Evolutionary conservation across 2,329 filamentous ascomycete genomes (phyloP).

Genomic region (Didymella segeticola): DNA sequence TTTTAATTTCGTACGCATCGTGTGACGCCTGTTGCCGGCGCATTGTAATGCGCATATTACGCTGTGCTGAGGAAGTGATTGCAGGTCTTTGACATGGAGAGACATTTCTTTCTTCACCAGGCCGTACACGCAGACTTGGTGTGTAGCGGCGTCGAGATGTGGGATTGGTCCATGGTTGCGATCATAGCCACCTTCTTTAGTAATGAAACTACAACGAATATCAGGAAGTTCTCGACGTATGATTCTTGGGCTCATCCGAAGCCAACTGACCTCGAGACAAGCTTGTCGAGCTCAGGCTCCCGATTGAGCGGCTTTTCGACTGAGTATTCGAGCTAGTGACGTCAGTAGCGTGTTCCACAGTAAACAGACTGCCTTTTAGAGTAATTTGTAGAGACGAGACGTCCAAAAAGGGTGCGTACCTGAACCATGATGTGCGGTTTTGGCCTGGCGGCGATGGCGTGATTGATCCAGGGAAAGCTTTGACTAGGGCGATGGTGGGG

Average conservation of each 20-base stretch:
- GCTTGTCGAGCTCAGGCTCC: conserved; percentile 54
- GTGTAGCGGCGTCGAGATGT: conserved; percentile 51
- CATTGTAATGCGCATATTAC: conserved; percentile 66
- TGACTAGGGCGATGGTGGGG: conserved; percentile 18
- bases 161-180: conserved; percentile 64
- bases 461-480: conserved; percentile 31
- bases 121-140: conserved; percentile 59
- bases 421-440: conserved; percentile 33
- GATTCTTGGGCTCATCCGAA: background rate
- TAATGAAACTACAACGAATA: conserved; percentile 54
- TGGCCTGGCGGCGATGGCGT: conserved; percentile 39
- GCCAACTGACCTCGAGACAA: conserved; percentile 51
- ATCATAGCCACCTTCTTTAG: conserved; percentile 59
- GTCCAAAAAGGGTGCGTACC: conserved; percentile 26
- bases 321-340: conserved; percentile 49
- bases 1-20: conserved; percentile 65
- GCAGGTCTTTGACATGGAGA: conserved; percentile 57
- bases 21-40: conserved; percentile 66
- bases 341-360: conserved; percentile 10
- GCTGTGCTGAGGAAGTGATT: conserved; percentile 59
- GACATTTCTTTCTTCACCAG: conserved; percentile 53
- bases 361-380: conserved; percentile 27
- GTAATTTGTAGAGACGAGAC: conserved; percentile 15
- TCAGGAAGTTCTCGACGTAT: too few species aligned
- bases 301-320: conserved; percentile 57